These are phyloP conservation scores for Gnaphalium uliginosum DNA, from an alignment of 129 eudicot genomes.

Conservation along the genomic window DNA sequence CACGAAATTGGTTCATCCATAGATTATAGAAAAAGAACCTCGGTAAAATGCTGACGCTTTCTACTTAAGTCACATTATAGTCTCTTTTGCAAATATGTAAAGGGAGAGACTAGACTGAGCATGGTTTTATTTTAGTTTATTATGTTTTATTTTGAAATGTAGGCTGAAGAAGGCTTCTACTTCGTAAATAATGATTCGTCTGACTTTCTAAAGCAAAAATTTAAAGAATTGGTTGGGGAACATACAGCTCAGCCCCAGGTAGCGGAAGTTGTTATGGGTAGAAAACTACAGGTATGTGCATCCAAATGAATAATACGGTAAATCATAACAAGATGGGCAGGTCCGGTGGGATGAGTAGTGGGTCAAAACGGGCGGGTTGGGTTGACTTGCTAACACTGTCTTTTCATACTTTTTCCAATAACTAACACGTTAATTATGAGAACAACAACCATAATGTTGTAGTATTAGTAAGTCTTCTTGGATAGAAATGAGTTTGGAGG, in stretches of 20 bases:
- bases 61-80: neutral
- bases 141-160: conserved; percentile 21
- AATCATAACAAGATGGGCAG: conserved; percentile 11
- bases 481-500: conserved; percentile 7
- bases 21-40: conserved; percentile 89
- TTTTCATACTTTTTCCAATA: neutral
- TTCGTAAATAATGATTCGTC: conserved; percentile 58
- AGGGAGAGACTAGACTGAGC: neutral
- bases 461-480: neutral
- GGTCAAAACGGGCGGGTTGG: neutral
- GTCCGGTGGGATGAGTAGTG: neutral
- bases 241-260: conserved; percentile 53
- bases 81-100: conserved; percentile 1
- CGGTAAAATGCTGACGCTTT: conserved; percentile 44
- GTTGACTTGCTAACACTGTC: neutral
- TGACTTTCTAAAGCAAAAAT: conserved; percentile 56
- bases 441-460: neutral
- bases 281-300: conserved; percentile 75
- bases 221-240: conserved; percentile 66
- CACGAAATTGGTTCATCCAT: conserved; percentile 92
- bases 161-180: conserved; percentile 96
- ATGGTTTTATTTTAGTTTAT: neutral
- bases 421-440: neutral
- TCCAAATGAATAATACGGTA: neutral
- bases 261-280: conserved; percentile 97